Evolutionary conservation across 257 asterid genomes (phyloP), one percentile per base, ranked within the genome.

Genomic region (Scutellaria minor): DNA sequence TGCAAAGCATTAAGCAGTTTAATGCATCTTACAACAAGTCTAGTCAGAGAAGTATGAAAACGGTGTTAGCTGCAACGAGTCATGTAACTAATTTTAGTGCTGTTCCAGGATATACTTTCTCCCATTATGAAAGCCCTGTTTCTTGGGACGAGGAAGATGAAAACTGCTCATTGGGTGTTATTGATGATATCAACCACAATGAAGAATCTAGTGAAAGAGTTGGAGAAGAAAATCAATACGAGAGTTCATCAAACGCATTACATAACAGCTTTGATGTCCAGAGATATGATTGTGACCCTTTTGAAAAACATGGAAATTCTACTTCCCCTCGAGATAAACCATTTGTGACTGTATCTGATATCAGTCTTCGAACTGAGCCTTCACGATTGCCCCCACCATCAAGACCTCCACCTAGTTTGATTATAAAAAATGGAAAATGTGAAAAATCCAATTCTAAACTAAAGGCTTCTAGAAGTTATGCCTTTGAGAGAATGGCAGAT

Each of bases 321-420:
- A 74, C 76, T 79, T 78, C 83, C 53, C 48, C 67, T 3, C 51
- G 44, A 81, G 75, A 41, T 63, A 83, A 79, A 78, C 90, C 97
- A 62, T 88, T 87, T 80, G 68, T 91, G 51, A 82, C 89, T 27
- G 85, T 93, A 31, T 82, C 87, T 68, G 94, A 91, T 73, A 84
- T 93, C 83, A 89, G 86, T 78, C 91, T 93, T 70, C 86, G 80
- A 74, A 93, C 98, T 64, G 86, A 80, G 77, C 98, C 97, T 63
- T 91, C 96, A 69, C 76, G 68, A 51, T 74, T 93, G 83, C 96
- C 98, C 9, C 96, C 97, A 64, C 98, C 98, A 76, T 83, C 97
- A 64, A 92, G 98, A 78, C 93, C 95, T 31, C 97, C 97, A 7
- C 97, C 98, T 57, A 83, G 73, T 47, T 84, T 85, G 65, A 83